Conservation (phyloP, 805 yeast species). For the Sugiyamaella lignohabitans region DNA sequence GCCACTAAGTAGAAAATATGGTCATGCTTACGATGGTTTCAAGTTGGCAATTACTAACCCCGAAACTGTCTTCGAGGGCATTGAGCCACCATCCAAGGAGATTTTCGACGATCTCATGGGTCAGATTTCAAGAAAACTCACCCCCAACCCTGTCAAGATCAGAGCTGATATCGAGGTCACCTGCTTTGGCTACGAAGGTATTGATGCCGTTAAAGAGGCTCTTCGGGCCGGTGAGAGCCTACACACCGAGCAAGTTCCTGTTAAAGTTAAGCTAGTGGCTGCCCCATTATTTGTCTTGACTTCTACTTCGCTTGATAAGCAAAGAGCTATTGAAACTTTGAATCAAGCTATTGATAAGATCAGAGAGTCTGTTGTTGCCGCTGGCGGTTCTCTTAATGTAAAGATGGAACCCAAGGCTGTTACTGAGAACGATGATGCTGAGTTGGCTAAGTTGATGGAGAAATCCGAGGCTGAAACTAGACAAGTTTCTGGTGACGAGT, state of each 20-base stretch:
- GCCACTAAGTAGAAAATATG: constrained; percentile 93
- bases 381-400: constrained; percentile 83
- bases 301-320: constrained; percentile 87
- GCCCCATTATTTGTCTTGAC: constrained; percentile 95
- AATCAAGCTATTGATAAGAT: constrained; percentile 75
- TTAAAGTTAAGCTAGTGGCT: constrained; percentile 92
- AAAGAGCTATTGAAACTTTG: constrained; percentile 74
- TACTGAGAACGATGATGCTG: constrained; percentile 97
- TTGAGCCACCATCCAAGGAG: constrained; percentile 64
- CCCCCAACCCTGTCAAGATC: constrained; percentile 96
- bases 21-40: constrained; percentile 97
- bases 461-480: constrained; percentile 84
- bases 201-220: constrained; percentile 91
- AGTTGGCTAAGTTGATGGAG: constrained; percentile 91
- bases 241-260: constrained; percentile 77
- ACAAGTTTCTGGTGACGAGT: constrained; percentile 76
- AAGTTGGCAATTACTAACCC: constrained; percentile 92
- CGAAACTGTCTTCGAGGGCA: constrained; percentile 70
- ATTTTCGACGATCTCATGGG: constrained; percentile 76
- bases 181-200: constrained; percentile 95
- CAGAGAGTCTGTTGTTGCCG: constrained; percentile 56
- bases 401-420: constrained; percentile 99
- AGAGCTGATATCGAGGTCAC: constrained; percentile 99
- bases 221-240: constrained; percentile 78
- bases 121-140: constrained; percentile 86